phyloP scores from a whole-genome alignment of 1,139 yeast genomes.

The Cylindricascospora bacillispora region DNA sequence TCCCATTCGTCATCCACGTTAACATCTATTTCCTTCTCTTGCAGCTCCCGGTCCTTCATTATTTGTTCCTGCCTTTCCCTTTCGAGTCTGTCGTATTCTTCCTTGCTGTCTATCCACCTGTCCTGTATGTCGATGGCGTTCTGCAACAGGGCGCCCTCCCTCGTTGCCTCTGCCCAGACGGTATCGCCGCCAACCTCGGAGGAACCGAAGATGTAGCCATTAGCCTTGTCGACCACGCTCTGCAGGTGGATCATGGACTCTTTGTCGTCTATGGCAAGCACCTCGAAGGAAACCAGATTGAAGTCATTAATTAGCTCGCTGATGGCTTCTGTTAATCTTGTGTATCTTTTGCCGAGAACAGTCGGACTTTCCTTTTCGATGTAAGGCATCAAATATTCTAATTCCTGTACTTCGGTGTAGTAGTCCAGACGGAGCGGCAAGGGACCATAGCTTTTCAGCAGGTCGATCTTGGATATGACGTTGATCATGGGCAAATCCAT shows the following conservation, averaged over 20 bases:
- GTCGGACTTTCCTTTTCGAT: slow-evolving; percentile 45
- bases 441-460: slow-evolving; percentile 53
- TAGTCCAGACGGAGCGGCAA: slow-evolving; percentile 67
- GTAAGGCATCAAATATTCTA: slow-evolving; percentile 53
- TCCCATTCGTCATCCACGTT: slow-evolving; percentile 59
- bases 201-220: slow-evolving; percentile 85
- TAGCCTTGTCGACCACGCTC: slow-evolving; percentile 73
- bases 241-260: slow-evolving; percentile 77
- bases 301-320: slow-evolving; percentile 81
- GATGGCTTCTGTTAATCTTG: slow-evolving; percentile 61
- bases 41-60: slow-evolving; percentile 27
- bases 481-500: slow-evolving; percentile 89
- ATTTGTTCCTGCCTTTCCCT: slow-evolving; percentile 31
- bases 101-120: slow-evolving; percentile 86
- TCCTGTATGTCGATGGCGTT: slow-evolving; percentile 66
- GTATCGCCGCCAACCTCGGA: slow-evolving; percentile 93
- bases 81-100: slow-evolving; percentile 55
- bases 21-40: slow-evolving; percentile 32
- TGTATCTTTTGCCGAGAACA: slow-evolving; percentile 47
- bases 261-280: slow-evolving; percentile 81
- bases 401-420: slow-evolving; percentile 86
- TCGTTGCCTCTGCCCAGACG: slow-evolving; percentile 88
- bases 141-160: slow-evolving; percentile 49
- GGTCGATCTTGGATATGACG: slow-evolving; percentile 82
- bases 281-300: slow-evolving; percentile 80